Conservation (phyloP, 2,329 filamentous ascomycete species). For the Aspergillus sp. region DNA sequence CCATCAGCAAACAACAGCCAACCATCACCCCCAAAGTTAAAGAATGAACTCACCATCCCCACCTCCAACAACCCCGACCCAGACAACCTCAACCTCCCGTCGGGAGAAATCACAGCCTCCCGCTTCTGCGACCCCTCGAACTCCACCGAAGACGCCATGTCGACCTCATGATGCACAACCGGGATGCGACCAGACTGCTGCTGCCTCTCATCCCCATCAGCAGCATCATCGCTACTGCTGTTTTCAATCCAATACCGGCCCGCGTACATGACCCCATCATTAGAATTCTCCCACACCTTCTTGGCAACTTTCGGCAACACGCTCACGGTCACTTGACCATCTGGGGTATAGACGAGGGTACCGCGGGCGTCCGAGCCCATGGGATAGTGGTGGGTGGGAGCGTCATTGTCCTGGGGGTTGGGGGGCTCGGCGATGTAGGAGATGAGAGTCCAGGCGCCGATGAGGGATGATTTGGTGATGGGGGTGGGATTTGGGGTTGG, state of each 20-base stretch:
- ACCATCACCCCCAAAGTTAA: neutral
- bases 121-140: neutral
- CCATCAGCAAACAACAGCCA: neutral
- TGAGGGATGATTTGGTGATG: neutral
- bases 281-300: neutral
- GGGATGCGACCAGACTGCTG: too few relatives aligned
- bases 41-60: neutral
- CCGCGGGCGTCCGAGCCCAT: neutral
- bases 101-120: neutral
- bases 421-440: neutral
- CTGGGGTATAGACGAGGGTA: neutral
- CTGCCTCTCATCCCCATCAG: neutral
- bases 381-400: neutral
- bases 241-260: neutral
- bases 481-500: neutral
- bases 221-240: neutral
- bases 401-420: neutral
- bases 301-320: neutral
- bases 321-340: neutral
- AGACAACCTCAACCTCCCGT: neutral
- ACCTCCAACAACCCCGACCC: neutral
- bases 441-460: neutral
- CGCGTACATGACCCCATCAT: constrained; percentile 4
- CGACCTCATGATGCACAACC: neutral
- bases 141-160: neutral